These are phyloP conservation scores for Goffeauzyma gilvescens DNA, from an alignment of 768 basidiomycete genomes.

Conservation along the genomic window DNA sequence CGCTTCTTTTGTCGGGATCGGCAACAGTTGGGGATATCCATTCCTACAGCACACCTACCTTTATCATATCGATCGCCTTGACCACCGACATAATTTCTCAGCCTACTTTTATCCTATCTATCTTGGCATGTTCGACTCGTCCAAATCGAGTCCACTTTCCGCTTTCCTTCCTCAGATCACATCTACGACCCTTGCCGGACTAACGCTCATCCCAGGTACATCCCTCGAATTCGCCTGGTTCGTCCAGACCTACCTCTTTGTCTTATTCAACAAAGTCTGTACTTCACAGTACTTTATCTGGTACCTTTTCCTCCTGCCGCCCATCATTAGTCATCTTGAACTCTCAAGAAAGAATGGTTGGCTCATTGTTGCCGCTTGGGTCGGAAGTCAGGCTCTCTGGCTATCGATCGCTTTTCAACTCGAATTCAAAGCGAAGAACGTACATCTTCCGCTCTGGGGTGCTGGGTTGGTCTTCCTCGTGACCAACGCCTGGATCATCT, in stretches of 20 bases:
- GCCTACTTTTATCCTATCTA: slow-evolving; percentile 93
- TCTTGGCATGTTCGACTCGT: slow-evolving; percentile 47
- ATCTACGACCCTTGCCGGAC: slow-evolving; percentile 50
- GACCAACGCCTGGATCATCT: slow-evolving; percentile 65
- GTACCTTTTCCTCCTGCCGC: slow-evolving; percentile 76
- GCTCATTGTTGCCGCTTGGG: slow-evolving; percentile 45
- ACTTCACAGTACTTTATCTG: slow-evolving; percentile 97
- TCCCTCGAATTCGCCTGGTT: slow-evolving; percentile 65
- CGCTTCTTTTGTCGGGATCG: background rate
- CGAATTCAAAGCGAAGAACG: slow-evolving; percentile 63
- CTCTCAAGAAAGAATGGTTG: slow-evolving; percentile 38
- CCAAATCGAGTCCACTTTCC: slow-evolving; percentile 40
- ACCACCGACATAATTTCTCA: slow-evolving; percentile 96
- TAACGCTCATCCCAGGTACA: slow-evolving; percentile 44
- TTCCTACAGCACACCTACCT: slow-evolving; percentile 83
- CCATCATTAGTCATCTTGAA: slow-evolving; percentile 50
- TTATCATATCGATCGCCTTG: slow-evolving; percentile 74
- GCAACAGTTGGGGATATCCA: slow-evolving; percentile 74
- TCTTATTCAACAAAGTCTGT: slow-evolving; percentile 96
- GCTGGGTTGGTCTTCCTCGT: slow-evolving; percentile 54
- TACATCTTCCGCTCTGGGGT: slow-evolving; percentile 59
- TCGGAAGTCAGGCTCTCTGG: slow-evolving; percentile 61
- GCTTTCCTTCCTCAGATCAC: slow-evolving; percentile 67
- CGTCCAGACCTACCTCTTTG: slow-evolving; percentile 72
- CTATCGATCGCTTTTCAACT: slow-evolving; percentile 73